Base-by-base conservation (phyloP, 352 stramenopile species). In the Globisporangium recalcitrans region DNA sequence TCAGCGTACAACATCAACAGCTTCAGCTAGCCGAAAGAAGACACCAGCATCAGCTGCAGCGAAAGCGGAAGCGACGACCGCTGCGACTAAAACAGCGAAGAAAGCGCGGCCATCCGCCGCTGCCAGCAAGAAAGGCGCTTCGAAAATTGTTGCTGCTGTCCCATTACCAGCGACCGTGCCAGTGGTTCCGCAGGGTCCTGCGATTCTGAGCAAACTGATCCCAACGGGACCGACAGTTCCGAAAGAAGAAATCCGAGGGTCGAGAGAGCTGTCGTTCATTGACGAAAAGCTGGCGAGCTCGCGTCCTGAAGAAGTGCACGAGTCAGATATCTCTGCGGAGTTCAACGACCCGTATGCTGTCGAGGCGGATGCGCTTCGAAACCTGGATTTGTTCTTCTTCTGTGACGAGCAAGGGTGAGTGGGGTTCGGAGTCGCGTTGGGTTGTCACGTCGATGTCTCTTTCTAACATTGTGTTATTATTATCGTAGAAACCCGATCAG, bases 331-430 rank as follows among this genome's bases (percentile, higher is more conserved):
- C 10, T 70, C 81, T 6, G 36, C 61, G 0, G 72, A 87, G 59
- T 93, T 90, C 52, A 85, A 90, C 46, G 83, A 93, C 57, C 73
- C 73, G 24, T 86, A 78, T 58, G 74, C 81, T 16, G 68, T 86
- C 40, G 83, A 82, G 47, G 69, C 72, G 36, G 85, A 94, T 58
- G 76, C 75, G 4, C 64, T 94, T 47, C 85, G 85, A 4, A 88
- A 88, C 57, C 72, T 94, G 29, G 85, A 94, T 40, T 64, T 91
- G 67, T 94, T 94, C 47, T 94, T 88, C 73, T 94, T 94, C 55
- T 94, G 85, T 44, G 85, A 94, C 47, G 81, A 94, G 53, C 68
- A 87, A 65, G 85, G 85, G 85, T 92, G 74, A 47, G 81, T 74
- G 7, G 10, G 34, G 16, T 29, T 42, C 34, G 5, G n/a, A 60